Percentiles rank a stretch among this genome's conserved stretches.
Conservation (phyloP, 176 grass and related monocot species). For the Oryza glumipatula region DNA sequence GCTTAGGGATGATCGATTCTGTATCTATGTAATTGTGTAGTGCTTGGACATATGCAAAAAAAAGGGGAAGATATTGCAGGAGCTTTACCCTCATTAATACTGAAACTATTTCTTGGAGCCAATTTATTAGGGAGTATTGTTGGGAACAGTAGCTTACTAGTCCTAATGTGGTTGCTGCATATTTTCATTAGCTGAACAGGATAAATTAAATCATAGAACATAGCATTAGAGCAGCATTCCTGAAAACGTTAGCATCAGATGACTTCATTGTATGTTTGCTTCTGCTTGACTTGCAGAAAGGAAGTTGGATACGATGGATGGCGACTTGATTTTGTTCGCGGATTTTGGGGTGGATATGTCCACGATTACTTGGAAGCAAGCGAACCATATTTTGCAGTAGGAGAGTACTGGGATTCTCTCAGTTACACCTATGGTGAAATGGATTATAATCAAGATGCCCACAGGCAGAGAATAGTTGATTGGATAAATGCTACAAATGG, state of each 20-base stretch:
- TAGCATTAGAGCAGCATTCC: neutral
- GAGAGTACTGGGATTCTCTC: conserved; percentile 99
- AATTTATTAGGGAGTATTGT: conserved; percentile 4
- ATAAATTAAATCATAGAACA: neutral
- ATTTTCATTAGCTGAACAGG: neutral
- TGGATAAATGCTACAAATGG: conserved; percentile 98
- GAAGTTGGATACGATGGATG: conserved; percentile 98
- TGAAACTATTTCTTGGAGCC: neutral
- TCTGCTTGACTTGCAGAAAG: conserved; percentile 58
- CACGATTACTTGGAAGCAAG: conserved; percentile 94
- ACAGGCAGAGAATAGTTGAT: conserved; percentile 97
- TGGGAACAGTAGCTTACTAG: neutral
- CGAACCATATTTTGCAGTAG: conserved; percentile 89
- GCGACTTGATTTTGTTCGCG: conserved; percentile 97
- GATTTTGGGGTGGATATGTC: conserved; percentile 99
- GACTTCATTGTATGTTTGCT: conserved; percentile 15
- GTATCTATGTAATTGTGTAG: neutral
- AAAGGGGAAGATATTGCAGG: neutral
- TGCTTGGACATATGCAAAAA: conserved; percentile 1
- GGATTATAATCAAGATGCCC: conserved; percentile 98
- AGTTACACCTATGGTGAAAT: conserved; percentile 98
- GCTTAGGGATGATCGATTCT: neutral
- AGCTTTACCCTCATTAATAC: neutral
- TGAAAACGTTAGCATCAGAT: conserved; percentile 13
- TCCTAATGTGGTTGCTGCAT: neutral